Evolutionary conservation across 2,329 filamentous ascomycete species (phyloP).

Genomic region (Colletotrichum sojae): DNA sequence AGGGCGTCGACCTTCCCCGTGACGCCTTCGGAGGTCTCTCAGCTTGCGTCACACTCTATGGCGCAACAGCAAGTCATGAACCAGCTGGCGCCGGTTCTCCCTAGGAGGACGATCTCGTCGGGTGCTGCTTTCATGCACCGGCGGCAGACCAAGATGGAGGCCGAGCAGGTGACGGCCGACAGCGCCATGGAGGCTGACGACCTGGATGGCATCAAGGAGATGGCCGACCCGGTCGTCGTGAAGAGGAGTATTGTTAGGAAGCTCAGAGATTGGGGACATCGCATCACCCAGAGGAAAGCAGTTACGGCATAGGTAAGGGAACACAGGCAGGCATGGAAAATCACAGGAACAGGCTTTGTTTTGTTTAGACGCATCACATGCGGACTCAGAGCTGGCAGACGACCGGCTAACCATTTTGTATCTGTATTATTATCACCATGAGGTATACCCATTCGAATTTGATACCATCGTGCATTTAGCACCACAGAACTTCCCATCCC

Average conservation of each 20-base stretch:
- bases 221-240: not conserved
- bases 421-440: conserved; percentile 32
- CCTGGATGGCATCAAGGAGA: conserved; percentile 21
- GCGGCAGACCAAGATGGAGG: conserved; percentile 38
- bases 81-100: conserved; percentile 11
- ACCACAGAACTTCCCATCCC: no score
- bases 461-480: conserved; percentile 18
- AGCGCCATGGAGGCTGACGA: conserved; percentile 17
- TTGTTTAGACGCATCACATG: conserved; percentile 22
- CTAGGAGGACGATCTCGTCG: conserved; percentile 43
- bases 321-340: conserved; percentile 4
- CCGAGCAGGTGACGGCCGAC: conserved; percentile 28
- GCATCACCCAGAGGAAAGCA: conserved; percentile 22
- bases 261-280: conserved; percentile 40
- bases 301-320: conserved; percentile 8
- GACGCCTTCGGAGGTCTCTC: conserved; percentile 11
- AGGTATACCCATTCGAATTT: conserved; percentile 37
- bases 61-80: conserved; percentile 24
- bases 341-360: conserved; percentile 25
- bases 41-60: conserved; percentile 17
- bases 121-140: conserved; percentile 46
- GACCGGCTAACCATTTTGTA: conserved; percentile 20
- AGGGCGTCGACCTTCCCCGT: conserved; percentile 36
- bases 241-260: conserved; percentile 33
- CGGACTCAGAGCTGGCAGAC: conserved; percentile 17